Conservation (phyloP, 2,329 filamentous ascomycete species). For the Colletotrichum chrysophilum region DNA sequence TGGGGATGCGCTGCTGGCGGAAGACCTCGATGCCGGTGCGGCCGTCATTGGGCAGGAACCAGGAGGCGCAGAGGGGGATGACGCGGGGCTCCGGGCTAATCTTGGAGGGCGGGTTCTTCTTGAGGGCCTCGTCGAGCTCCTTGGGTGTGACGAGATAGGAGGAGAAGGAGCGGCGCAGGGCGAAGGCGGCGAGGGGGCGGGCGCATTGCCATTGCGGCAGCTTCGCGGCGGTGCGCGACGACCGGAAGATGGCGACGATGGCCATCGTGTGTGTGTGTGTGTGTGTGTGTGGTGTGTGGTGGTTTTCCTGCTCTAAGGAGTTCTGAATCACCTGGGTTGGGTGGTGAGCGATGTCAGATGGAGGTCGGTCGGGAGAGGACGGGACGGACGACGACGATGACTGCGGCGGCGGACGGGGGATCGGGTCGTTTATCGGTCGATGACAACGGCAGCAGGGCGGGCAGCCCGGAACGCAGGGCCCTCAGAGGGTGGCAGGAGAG, state of each 20-base stretch:
- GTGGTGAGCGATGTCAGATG: not conserved
- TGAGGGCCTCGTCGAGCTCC: slow-evolving; percentile 81
- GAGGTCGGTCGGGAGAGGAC: not conserved
- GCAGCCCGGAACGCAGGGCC: slow-evolving; percentile 10
- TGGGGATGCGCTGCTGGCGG: slow-evolving; percentile 82
- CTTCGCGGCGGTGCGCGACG: slow-evolving; percentile 38
- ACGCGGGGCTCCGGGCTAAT: slow-evolving; percentile 84
- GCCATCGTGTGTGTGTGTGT: slow-evolving; percentile 44
- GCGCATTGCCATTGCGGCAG: slow-evolving; percentile 41
- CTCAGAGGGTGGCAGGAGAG: slow-evolving; percentile 1
- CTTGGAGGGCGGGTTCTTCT: slow-evolving; percentile 79
- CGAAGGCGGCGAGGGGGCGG: slow-evolving; percentile 37
- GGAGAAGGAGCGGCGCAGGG: slow-evolving; percentile 61
- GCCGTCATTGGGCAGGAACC: slow-evolving; percentile 94
- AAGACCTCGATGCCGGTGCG: slow-evolving; percentile 84
- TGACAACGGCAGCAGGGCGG: slow-evolving; percentile 7
- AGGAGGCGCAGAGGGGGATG: slow-evolving; percentile 88
- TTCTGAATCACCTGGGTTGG: not conserved
- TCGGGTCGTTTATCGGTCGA: slow-evolving; percentile 9
- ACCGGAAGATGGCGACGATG: slow-evolving; percentile 46
- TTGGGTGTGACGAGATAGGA: slow-evolving; percentile 87
- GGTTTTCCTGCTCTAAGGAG: not conserved
- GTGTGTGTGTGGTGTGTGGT: slow-evolving; percentile 10
- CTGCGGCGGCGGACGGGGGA: not conserved
- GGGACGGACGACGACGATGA: not conserved